Percentiles rank a stretch among this genome's conserved stretches.
These are phyloP conservation scores for Vanilla planifolia DNA, from an alignment of 106 monocot genomes.

Conservation along the genomic window DNA sequence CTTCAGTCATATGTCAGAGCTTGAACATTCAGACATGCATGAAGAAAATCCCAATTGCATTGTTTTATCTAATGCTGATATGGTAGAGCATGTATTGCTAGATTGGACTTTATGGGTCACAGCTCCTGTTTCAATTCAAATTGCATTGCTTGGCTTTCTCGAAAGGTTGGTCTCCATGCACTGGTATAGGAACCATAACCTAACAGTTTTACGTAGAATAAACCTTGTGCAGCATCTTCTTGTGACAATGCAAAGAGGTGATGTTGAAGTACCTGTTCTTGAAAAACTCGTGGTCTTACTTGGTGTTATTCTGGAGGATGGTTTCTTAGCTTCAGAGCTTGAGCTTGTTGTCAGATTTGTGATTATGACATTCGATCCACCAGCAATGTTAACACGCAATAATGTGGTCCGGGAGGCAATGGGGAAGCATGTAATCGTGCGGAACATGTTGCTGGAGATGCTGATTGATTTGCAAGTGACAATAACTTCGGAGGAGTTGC, in stretches of 20 bases:
- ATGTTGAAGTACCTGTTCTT: constrained; percentile 87
- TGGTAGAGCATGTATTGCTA: constrained; percentile 97
- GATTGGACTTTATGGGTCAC: constrained; percentile 99
- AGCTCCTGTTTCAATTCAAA: constrained; percentile 94
- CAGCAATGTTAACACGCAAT: constrained; percentile 32
- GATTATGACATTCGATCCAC: constrained; percentile 97
- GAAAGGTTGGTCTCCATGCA: constrained; percentile 97
- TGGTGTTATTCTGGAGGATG: constrained; percentile 98
- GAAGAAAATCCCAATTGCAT: constrained; percentile 65
- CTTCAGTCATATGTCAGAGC: constrained; percentile 80
- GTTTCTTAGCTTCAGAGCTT: constrained; percentile 89
- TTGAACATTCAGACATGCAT: constrained; percentile 59
- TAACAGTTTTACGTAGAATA: constrained; percentile 79
- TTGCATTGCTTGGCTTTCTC: constrained; percentile 89
- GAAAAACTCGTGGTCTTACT: constrained; percentile 92
- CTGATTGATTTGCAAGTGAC: constrained; percentile 95
- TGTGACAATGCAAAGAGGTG: constrained; percentile 92
- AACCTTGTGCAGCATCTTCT: constrained; percentile 97
- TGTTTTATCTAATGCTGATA: constrained; percentile 93
- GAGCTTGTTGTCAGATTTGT: constrained; percentile 95
- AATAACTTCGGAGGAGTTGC: constrained; percentile 75
- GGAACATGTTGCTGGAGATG: constrained; percentile 98
- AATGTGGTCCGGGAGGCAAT: constrained; percentile 66
- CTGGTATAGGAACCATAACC: constrained; percentile 95
- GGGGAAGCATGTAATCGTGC: constrained; percentile 99